phyloP scores from a whole-genome alignment of 192 early-diverging fungal species.

The Linnemannia exigua region DNA sequence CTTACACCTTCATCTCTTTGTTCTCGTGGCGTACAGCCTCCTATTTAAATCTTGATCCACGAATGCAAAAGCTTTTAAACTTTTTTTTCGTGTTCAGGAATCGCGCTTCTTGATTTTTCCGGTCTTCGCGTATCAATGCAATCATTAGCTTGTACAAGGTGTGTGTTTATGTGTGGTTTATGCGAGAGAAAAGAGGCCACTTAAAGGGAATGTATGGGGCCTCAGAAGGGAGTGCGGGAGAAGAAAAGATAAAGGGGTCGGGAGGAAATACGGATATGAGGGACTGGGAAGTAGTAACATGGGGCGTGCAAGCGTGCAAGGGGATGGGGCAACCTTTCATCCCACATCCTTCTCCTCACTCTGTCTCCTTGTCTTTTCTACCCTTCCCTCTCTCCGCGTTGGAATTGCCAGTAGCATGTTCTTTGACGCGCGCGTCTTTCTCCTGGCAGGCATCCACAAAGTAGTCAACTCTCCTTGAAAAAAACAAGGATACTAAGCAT shows the following conservation, averaged over 20 bases:
- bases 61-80: too few relatives aligned
- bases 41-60: too few relatives aligned
- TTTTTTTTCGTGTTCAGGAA: neutral
- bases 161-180: neutral
- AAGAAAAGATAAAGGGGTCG: neutral
- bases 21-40: too few relatives aligned
- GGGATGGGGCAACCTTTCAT: neutral
- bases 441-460: too few relatives aligned
- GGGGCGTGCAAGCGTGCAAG: neutral
- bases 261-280: neutral
- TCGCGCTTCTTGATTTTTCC: neutral
- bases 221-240: neutral
- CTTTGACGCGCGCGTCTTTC: neutral
- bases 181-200: neutral
- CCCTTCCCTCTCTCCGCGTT: neutral
- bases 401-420: neutral
- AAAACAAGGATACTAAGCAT: too few relatives aligned
- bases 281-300: neutral
- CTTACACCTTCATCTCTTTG: too few relatives aligned
- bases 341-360: neutral
- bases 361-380: neutral
- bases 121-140: neutral
- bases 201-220: neutral
- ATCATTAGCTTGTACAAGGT: too few relatives aligned
- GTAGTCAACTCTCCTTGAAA: too few relatives aligned